Percentiles rank a stretch among this genome's conserved stretches.
Evolutionary conservation across 352 stramenopile species (phyloP).

Genomic region (Phytophthora ohioensis): DNA sequence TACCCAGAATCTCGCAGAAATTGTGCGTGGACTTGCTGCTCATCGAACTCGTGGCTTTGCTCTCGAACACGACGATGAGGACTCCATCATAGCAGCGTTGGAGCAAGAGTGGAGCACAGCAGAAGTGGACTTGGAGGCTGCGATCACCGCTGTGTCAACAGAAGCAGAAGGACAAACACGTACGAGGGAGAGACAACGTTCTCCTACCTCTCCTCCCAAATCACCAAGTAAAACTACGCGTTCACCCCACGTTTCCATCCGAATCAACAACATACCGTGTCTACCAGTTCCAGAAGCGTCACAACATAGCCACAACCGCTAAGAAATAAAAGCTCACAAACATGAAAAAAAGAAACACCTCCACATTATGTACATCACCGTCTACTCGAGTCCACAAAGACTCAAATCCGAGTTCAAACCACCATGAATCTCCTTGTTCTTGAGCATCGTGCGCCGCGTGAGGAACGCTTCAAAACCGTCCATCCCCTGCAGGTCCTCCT

Average conservation of each 20-base stretch:
- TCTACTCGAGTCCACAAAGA: constrained; percentile 81
- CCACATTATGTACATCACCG: constrained; percentile 19
- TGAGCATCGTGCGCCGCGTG: constrained; percentile 75
- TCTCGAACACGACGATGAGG: constrained; percentile 7
- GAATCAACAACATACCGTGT: constrained; percentile 21
- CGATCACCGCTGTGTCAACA: constrained; percentile 17
- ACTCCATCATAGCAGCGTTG: constrained; percentile 27
- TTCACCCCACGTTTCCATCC: constrained; percentile 30
- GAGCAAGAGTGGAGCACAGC: constrained; percentile 34
- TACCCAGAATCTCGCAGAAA: constrained; percentile 44
- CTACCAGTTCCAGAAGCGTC: constrained; percentile 1
- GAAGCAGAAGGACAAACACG: not conserved
- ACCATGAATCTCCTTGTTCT: constrained; percentile 90
- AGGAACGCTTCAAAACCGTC: constrained; percentile 81
- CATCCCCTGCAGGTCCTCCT: constrained; percentile 82
- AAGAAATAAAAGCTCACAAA: constrained; percentile 2
- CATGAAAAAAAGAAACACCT: constrained; percentile 21
- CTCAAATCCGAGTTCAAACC: constrained; percentile 82
- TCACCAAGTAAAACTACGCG: constrained; percentile 1
- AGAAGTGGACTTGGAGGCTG: constrained; percentile 34
- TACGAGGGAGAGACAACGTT: not conserved
- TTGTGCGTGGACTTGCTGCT: constrained; percentile 29
- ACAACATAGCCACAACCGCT: constrained; percentile 22
- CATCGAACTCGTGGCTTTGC: not conserved
- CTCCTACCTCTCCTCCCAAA: not conserved